Conservation (phyloP, 805 yeast genomes). For the Blastobotrys mokoenaii region DNA sequence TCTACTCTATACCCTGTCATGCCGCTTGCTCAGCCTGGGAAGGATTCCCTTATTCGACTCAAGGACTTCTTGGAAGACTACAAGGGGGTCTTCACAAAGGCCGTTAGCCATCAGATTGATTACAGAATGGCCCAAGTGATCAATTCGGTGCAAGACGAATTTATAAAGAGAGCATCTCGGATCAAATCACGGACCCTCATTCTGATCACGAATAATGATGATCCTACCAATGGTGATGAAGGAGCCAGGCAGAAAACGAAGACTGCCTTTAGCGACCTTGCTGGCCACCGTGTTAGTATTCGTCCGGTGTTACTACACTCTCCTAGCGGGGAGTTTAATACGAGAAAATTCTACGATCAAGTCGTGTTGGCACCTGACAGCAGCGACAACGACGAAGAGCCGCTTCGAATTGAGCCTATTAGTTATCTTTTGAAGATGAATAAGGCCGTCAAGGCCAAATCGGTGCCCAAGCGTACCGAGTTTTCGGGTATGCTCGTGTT, state of each 20-base stretch:
- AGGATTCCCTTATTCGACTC: slow-evolving; percentile 48
- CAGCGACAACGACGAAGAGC: not conserved
- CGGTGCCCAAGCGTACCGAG: slow-evolving; percentile 47
- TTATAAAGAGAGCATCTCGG: slow-evolving; percentile 33
- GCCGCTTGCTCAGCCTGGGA: slow-evolving; percentile 40
- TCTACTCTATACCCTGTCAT: slow-evolving; percentile 28
- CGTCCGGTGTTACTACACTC: slow-evolving; percentile 54
- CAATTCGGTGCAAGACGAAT: slow-evolving; percentile 46
- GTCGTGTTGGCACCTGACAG: slow-evolving; percentile 21
- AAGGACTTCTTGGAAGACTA: slow-evolving; percentile 44
- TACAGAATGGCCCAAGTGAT: slow-evolving; percentile 38
- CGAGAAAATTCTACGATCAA: slow-evolving; percentile 44
- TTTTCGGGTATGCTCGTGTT: slow-evolving; percentile 56
- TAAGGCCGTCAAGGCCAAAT: not conserved
- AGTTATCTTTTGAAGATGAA: not conserved
- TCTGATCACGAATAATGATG: slow-evolving; percentile 67
- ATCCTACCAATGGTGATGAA: slow-evolving; percentile 43
- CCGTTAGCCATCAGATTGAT: slow-evolving; percentile 16
- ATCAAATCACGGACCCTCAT: slow-evolving; percentile 54
- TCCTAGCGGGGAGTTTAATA: slow-evolving; percentile 33
- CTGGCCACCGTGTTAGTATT: slow-evolving; percentile 44
- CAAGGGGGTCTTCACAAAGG: slow-evolving; percentile 14
- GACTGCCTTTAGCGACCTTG: slow-evolving; percentile 51
- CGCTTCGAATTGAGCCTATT: not conserved
- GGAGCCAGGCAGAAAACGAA: slow-evolving; percentile 42